Evolutionary conservation across 495 filamentous ascomycete species (phyloP), one percentile per base, ranked within the genome.

Genomic region (Penicillium crystallinum): DNA sequence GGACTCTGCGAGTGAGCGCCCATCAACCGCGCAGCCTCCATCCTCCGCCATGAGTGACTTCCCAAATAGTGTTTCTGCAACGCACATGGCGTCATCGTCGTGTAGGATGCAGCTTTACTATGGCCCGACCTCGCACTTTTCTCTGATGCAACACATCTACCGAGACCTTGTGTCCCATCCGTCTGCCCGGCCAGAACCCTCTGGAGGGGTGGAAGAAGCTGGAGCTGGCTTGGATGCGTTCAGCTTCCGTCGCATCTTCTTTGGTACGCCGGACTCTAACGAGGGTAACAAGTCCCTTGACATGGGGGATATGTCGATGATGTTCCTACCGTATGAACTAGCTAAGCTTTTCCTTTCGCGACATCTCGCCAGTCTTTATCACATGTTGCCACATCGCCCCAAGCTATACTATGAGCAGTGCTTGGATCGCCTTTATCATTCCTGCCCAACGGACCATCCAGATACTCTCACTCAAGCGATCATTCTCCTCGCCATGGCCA

Each of bases 41-140:
- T 43, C 60, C 1, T 59, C 66, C 1, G 52, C 64, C 11, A 65
- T 63, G 54, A 56, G 64, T 34, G 52, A 59, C 39, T 68, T 73
- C 41, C 66, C 70, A 33, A 71, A 64, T 33, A 74, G 73, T 41
- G 73, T 76, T 10, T 69, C 70, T 0, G 73, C 73, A 14, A 76
- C 73, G 3, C 71, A 76, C 44, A 69, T 73, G 67, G 60, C 68
- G n/a, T 73, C 71, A 2, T 65, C 73, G 3, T 76, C 71, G 21
- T 74, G 69, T 49, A 63, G 66, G 46, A 65, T 76, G 31, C 73
- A 75, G 43, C 56, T 77, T 3, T 77, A 75, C 53, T 77, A 77
- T 65, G 74, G 74, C 0, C 68, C 73, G 0, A 69, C 71, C 0
- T 76, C 74, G 4, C 69, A 75, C 47, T 77, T 77, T 48, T 59